phyloP scores from a whole-genome alignment of 306 rosid genomes.

The Prunus mira region DNA sequence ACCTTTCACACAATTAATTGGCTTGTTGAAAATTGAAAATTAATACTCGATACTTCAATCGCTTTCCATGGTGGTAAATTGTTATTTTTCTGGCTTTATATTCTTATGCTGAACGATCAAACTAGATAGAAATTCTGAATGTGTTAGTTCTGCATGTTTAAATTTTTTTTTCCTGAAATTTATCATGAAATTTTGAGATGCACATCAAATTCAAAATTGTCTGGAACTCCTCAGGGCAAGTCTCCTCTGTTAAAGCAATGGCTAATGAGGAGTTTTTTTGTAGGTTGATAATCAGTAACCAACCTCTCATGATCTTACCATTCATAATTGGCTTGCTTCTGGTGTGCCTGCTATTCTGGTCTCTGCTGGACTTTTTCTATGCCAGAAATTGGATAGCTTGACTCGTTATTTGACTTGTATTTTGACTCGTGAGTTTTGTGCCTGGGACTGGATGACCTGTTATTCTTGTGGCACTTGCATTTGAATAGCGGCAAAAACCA shows the following conservation, averaged over 20 bases:
- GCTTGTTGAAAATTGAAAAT: not conserved
- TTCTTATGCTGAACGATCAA: not conserved
- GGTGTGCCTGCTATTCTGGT: not conserved
- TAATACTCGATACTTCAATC: not conserved
- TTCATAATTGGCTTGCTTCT: not conserved
- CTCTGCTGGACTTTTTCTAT: not conserved
- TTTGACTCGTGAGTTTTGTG: constrained; percentile 12
- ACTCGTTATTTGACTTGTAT: not conserved
- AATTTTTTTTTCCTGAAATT: no score
- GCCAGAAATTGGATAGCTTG: not conserved
- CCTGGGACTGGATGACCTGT: not conserved
- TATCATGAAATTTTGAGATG: no score
- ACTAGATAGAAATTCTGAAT: no score
- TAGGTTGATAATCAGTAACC: not conserved
- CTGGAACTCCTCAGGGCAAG: not conserved
- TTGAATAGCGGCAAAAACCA: not conserved
- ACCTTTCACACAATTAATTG: not conserved
- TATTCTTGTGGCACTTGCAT: not conserved
- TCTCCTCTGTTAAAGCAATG: no score
- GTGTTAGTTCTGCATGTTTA: no score
- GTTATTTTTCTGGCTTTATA: constrained; percentile 5
- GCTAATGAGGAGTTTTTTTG: not conserved
- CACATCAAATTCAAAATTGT: no score
- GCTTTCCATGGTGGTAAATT: not conserved
- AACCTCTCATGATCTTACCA: not conserved